Percentiles rank a stretch among this genome's conserved stretches.
Evolutionary conservation across 306 rosid species (phyloP).

Genomic region (Senna siamea): DNA sequence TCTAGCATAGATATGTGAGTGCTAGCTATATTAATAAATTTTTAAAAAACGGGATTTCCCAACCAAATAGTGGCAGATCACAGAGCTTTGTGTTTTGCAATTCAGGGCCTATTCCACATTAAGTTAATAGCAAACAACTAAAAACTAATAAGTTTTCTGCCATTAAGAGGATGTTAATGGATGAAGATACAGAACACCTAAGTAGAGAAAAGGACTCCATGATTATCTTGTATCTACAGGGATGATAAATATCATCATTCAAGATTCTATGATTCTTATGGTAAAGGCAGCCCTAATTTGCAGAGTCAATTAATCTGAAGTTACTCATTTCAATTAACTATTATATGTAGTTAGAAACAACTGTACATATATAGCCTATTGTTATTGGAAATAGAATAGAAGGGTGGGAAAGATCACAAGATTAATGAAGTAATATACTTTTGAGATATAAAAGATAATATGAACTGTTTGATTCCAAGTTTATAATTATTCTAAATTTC

Average conservation of each 20-base stretch:
- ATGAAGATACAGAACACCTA: conserved; percentile 26
- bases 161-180: no score
- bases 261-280: background rate
- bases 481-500: background rate
- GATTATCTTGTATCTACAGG: no score
- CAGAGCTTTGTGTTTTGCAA: no score
- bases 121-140: background rate
- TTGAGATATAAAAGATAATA: background rate
- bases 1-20: no score
- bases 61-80: no score
- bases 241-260: no score
- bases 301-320: background rate
- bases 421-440: background rate
- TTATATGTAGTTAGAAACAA: background rate
- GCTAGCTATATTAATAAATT: no score
- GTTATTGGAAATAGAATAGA: no score
- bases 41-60: no score
- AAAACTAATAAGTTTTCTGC: no score
- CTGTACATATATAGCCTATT: conserved; percentile 15
- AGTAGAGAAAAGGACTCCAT: no score
- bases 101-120: no score
- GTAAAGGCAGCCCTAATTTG: background rate
- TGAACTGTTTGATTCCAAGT: background rate
- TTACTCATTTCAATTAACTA: background rate
- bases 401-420: background rate